Percentiles rank a stretch among this genome's conserved stretches.
Evolutionary conservation across 2,329 filamentous ascomycete species (phyloP).

Genomic region (Trichoderma sp.): DNA sequence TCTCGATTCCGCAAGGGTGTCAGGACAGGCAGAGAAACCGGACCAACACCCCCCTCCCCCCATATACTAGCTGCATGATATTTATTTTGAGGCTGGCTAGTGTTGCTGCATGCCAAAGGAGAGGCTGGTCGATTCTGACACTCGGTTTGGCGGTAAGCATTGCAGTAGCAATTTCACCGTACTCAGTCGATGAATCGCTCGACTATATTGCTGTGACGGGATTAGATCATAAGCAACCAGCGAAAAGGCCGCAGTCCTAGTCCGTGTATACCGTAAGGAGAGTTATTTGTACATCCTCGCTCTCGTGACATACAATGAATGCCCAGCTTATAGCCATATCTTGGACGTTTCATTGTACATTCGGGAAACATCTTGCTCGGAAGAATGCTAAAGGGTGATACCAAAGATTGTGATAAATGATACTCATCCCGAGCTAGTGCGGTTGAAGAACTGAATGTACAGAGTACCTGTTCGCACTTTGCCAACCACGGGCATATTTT

Average conservation of each 20-base stretch:
- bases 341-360: background rate
- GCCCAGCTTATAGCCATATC: background rate
- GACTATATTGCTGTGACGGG: background rate
- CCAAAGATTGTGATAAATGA: background rate
- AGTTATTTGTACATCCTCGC: background rate
- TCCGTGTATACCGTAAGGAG: background rate
- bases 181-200: background rate
- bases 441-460: background rate
- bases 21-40: background rate
- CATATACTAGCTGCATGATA: background rate
- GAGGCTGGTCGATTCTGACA: background rate
- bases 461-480: background rate
- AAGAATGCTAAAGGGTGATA: background rate
- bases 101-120: background rate
- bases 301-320: background rate
- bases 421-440: background rate
- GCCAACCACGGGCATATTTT: background rate
- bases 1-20: background rate
- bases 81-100: background rate
- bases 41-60: background rate
- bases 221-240: background rate
- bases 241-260: too few relatives aligned
- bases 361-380: background rate
- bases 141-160: constrained; percentile 1
- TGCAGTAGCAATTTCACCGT: background rate